Conservation (phyloP, 2,329 filamentous ascomycete species). For the Penicillium sp. region DNA sequence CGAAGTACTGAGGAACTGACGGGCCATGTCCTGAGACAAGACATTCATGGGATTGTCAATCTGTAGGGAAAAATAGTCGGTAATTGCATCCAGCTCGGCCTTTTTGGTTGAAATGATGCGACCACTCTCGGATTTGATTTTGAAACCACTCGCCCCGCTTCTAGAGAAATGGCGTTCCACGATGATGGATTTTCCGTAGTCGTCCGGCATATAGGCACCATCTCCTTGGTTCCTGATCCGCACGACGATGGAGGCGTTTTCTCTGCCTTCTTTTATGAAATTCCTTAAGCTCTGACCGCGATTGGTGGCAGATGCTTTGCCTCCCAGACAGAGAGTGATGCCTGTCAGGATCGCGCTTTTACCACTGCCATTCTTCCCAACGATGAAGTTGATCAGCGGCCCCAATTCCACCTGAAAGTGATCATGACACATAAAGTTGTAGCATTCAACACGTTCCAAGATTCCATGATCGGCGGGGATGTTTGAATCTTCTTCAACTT, state of each 20-base stretch:
- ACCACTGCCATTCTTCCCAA: slow-evolving; percentile 94
- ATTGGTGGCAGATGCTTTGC: slow-evolving; percentile 89
- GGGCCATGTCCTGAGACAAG: slow-evolving; percentile 89
- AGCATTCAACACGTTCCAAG: slow-evolving; percentile 79
- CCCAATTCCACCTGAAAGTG: slow-evolving; percentile 81
- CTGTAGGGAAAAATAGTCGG: slow-evolving; percentile 88
- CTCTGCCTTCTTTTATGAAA: slow-evolving; percentile 84
- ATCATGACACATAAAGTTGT: slow-evolving; percentile 95
- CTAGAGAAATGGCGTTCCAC: slow-evolving; percentile 87
- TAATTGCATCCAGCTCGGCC: slow-evolving; percentile 83
- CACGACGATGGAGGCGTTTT: slow-evolving; percentile 69
- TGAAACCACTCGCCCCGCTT: slow-evolving; percentile 75
- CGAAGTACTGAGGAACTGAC: slow-evolving; percentile 86
- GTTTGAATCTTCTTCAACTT: slow-evolving; percentile 61
- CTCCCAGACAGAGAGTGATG: slow-evolving; percentile 89
- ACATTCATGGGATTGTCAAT: slow-evolving; percentile 97
- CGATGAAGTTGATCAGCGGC: slow-evolving; percentile 95
- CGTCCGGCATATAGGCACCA: slow-evolving; percentile 76
- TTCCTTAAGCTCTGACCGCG: slow-evolving; percentile 84
- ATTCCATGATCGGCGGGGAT: slow-evolving; percentile 78
- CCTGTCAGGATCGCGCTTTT: slow-evolving; percentile 96
- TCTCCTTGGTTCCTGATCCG: slow-evolving; percentile 87
- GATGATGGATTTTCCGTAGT: slow-evolving; percentile 80
- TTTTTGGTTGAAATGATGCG: slow-evolving; percentile 78
- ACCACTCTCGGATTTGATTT: slow-evolving; percentile 71